phyloP scores from a whole-genome alignment of 2,329 filamentous ascomycete species.

The Aureobasidium sp. region DNA sequence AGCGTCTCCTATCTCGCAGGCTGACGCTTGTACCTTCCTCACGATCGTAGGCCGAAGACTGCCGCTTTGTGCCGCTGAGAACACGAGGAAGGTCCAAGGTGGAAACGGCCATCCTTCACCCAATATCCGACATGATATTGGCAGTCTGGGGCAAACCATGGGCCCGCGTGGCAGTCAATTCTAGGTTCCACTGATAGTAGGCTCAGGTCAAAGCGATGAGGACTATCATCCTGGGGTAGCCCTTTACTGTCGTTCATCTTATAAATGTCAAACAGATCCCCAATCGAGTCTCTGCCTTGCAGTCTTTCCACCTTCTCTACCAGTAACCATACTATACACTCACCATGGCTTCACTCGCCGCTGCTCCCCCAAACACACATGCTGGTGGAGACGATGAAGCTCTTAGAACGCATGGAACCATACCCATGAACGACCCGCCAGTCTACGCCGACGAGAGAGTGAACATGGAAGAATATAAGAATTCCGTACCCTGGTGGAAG shows the following conservation, averaged over 20 bases:
- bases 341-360: slow-evolving; percentile 27
- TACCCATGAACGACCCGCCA: slow-evolving; percentile 21
- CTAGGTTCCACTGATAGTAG: neutral
- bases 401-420: slow-evolving; percentile 25
- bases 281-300: neutral
- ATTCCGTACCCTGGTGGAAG: slow-evolving; percentile 36
- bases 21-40: slow-evolving; percentile 14
- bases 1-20: slow-evolving; percentile 1
- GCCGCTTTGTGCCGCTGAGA: neutral
- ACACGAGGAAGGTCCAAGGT: slow-evolving; percentile 13
- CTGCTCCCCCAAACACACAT: slow-evolving; percentile 29
- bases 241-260: neutral
- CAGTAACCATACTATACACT: neutral
- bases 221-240: slow-evolving; percentile 5
- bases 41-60: neutral
- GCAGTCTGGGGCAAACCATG: slow-evolving; percentile 2
- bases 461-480: slow-evolving; percentile 32
- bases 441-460: slow-evolving; percentile 27
- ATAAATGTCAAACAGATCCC: neutral
- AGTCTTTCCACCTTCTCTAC: neutral
- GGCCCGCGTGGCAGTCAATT: neutral
- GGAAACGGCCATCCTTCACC: neutral
- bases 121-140: neutral
- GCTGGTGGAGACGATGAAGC: slow-evolving; percentile 28
- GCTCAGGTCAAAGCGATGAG: slow-evolving; percentile 10